Base-by-base conservation (phyloP, 2,329 filamentous ascomycete species). In the Trichoderma sp. region DNA sequence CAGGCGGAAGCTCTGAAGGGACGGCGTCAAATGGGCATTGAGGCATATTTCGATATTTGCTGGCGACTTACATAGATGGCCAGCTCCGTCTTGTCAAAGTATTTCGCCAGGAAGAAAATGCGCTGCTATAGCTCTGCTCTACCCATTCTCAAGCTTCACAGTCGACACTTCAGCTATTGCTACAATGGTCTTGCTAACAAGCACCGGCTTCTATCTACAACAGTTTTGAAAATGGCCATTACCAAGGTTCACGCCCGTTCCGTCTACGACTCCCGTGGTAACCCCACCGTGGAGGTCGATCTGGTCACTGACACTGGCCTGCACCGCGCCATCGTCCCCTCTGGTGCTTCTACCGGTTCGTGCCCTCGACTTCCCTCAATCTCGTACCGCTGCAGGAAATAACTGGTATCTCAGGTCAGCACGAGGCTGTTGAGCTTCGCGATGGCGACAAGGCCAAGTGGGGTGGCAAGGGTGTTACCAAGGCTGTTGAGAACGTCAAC, bases 261-360 rank as follows among this genome's bases (percentile, higher is more conserved):
- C 79, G 94, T 99, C 86, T 99, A 95, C 89, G 96, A 99, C 89
- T 98, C 96, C 82, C 95, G 96, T 81, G 89, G 89, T 81, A 99
- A 99, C 90, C 96, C 96, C 79, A 99, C 96, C 81, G 95, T 97
- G 79, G 95, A 98, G 88, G 95, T 98, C 78, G 95, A 97, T 82
- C 89, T 97, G 77, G 91, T 97, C 84, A 97, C 94, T 77, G 93
- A 97, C 86, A 96, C 92, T 77, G 95, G 95, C 79, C 90, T 98
- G 73, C 94, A 97, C 90, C 94, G 95, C 80, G 94, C 95, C 81
- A 97, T 97, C 81, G 95, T 98, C 73, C 95, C 95, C 78, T 97
- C 94, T 74, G 95, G 95, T 82, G 95, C 95, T 78, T 97, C 95
- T 77, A 97, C 94, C 78, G 94, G 91, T 94, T 82, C 79, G 90